These are phyloP conservation scores for Cystobasidium pallidum DNA, from an alignment of 1,284 basidiomycete genomes.

Conservation along the genomic window DNA sequence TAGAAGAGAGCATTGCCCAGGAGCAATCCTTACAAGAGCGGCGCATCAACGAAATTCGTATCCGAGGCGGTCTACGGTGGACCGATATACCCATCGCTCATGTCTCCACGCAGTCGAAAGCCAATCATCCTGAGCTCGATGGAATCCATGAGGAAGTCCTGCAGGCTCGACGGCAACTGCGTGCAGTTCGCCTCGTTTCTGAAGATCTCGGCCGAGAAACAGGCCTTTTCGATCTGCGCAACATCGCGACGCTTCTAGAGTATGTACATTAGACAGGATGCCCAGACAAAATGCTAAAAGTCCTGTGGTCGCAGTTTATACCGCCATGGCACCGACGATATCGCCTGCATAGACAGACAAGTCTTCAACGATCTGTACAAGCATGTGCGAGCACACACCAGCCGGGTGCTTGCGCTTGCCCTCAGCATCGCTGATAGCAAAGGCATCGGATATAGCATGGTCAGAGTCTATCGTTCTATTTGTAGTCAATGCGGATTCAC, in stretches of 20 bases:
- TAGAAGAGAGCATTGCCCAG: not conserved
- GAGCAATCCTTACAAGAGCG: not conserved
- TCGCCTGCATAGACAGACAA: not conserved
- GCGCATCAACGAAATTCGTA: not conserved
- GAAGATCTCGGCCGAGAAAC: conserved; percentile 13
- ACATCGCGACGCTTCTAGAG: conserved; percentile 25
- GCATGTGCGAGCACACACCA: not conserved
- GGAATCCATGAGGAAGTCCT: conserved; percentile 24
- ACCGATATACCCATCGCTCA: conserved; percentile 9
- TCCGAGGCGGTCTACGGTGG: conserved; percentile 6
- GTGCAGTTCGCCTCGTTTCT: not conserved
- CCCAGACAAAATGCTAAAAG: not conserved
- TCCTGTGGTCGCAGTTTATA: conserved; percentile 10
- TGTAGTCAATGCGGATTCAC: not conserved
- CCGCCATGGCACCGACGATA: not conserved
- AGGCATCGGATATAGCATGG: not conserved
- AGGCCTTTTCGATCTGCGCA: conserved; percentile 22
- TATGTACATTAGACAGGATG: not conserved
- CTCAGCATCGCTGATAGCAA: conserved; percentile 3
- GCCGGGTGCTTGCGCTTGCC: not conserved
- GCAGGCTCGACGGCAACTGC: conserved; percentile 20
- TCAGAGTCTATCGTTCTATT: not conserved
- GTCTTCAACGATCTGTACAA: not conserved
- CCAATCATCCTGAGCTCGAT: not conserved
- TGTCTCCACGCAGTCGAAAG: not conserved